Evolutionary conservation across 2,329 filamentous ascomycete species (phyloP).

Genomic region (Penicillium olsonii): DNA sequence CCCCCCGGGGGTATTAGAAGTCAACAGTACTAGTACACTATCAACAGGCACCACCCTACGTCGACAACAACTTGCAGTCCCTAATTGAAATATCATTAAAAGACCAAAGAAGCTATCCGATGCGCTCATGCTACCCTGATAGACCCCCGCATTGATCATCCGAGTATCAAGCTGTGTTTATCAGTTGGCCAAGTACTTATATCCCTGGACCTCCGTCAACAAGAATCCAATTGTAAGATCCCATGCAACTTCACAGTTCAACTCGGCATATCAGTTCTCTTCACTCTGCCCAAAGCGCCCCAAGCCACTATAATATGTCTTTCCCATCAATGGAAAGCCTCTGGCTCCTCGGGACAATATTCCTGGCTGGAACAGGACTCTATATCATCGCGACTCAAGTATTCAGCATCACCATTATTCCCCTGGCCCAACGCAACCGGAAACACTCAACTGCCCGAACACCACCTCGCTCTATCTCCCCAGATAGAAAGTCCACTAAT

Average conservation of each 20-base stretch:
- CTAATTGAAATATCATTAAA: constrained; percentile 23
- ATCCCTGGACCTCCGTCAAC: background rate
- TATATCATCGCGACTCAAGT: constrained; percentile 30
- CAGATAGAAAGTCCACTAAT: constrained; percentile 46
- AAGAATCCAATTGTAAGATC: background rate
- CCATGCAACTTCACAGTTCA: too few species aligned
- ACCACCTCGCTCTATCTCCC: constrained; percentile 56
- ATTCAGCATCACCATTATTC: constrained; percentile 43
- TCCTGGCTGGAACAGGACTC: constrained; percentile 24
- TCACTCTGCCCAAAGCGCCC: constrained; percentile 8
- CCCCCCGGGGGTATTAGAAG: too few species aligned
- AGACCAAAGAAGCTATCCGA: constrained; percentile 18
- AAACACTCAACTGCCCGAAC: constrained; percentile 52
- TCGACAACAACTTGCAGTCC: constrained; percentile 29
- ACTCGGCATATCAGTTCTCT: background rate
- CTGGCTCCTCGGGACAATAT: constrained; percentile 26
- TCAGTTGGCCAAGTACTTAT: constrained; percentile 14
- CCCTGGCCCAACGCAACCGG: constrained; percentile 41
- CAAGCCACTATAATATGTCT: constrained; percentile 17
- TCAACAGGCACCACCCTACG: too few species aligned
- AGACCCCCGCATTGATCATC: constrained; percentile 19
- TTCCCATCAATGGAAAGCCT: constrained; percentile 15
- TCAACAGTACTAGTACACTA: constrained; percentile 11
- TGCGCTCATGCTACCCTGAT: too few species aligned
- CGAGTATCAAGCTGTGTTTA: background rate